These are phyloP conservation scores for Mycena latifolia DNA, from an alignment of 768 basidiomycete genomes.

Conservation along the genomic window DNA sequence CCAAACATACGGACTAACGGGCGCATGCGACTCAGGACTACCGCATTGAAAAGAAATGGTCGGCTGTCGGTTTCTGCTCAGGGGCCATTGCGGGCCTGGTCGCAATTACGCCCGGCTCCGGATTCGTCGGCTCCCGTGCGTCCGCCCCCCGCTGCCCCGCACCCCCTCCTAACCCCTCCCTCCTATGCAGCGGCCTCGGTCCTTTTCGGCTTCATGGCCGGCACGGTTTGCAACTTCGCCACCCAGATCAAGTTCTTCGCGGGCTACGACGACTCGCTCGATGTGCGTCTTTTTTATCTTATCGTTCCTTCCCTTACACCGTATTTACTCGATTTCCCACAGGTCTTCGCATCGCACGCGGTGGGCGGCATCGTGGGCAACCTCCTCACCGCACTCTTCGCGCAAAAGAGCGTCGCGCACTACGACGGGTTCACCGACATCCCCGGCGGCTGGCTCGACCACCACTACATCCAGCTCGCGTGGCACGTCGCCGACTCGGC, in stretches of 20 bases:
- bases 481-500: slow-evolving; percentile 85
- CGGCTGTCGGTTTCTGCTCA: slow-evolving; percentile 94
- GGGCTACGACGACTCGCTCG: slow-evolving; percentile 84
- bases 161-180: neutral
- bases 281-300: slow-evolving; percentile 59
- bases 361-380: slow-evolving; percentile 87
- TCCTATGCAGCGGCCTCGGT: slow-evolving; percentile 78
- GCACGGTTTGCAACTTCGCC: slow-evolving; percentile 91
- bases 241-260: slow-evolving; percentile 92
- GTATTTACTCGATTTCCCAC: too few relatives aligned
- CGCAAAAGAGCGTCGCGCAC: slow-evolving; percentile 81
- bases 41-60: slow-evolving; percentile 94
- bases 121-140: slow-evolving; percentile 83
- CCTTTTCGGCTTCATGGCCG: slow-evolving; percentile 86
- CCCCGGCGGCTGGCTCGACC: slow-evolving; percentile 90
- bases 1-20: neutral
- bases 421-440: slow-evolving; percentile 81
- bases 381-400: slow-evolving; percentile 89
- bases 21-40: slow-evolving; percentile 69
- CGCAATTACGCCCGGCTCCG: slow-evolving; percentile 89
- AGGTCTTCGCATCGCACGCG: slow-evolving; percentile 92
- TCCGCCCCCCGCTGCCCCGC: slow-evolving; percentile 26
- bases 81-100: slow-evolving; percentile 94
- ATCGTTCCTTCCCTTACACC: neutral
- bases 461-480: slow-evolving; percentile 84